Evolutionary conservation across 2,329 filamentous ascomycete species (phyloP).

Genomic region (Cladosporium sp.): DNA sequence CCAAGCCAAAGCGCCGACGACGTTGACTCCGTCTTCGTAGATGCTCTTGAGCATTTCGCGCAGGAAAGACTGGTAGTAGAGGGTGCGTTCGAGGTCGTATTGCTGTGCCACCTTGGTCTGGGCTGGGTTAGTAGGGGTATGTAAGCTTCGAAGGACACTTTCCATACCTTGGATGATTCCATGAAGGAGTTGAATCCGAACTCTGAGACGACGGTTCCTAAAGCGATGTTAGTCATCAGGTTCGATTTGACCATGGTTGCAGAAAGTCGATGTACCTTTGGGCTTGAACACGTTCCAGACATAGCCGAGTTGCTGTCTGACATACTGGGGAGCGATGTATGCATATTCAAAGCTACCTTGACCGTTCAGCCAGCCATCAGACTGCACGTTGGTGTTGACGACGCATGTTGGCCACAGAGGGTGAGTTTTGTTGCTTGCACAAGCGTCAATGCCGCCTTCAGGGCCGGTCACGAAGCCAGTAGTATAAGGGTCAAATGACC

Average conservation of each 20-base stretch:
- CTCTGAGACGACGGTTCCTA: neutral
- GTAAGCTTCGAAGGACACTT: neutral
- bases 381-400: conserved; percentile 21
- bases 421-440: neutral
- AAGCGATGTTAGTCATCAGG: neutral
- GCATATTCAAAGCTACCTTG: conserved; percentile 29
- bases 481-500: neutral
- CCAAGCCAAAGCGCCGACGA: conserved; percentile 57
- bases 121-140: conserved; percentile 20
- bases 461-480: neutral
- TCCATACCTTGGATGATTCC: neutral
- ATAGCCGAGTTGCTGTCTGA: conserved; percentile 24
- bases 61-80: conserved; percentile 57
- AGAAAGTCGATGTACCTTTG: conserved; percentile 20
- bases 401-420: neutral
- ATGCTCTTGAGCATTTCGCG: conserved; percentile 57
- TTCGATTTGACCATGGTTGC: neutral
- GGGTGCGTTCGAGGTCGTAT: conserved; percentile 40
- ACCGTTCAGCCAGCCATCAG: conserved; percentile 31
- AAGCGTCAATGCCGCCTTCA: neutral
- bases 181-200: neutral
- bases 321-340: conserved; percentile 25
- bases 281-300: conserved; percentile 26
- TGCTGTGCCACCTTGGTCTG: neutral
- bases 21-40: conserved; percentile 56